Conservation (phyloP, 2,329 filamentous ascomycete genomes). For the Geosmithia putterillii region DNA sequence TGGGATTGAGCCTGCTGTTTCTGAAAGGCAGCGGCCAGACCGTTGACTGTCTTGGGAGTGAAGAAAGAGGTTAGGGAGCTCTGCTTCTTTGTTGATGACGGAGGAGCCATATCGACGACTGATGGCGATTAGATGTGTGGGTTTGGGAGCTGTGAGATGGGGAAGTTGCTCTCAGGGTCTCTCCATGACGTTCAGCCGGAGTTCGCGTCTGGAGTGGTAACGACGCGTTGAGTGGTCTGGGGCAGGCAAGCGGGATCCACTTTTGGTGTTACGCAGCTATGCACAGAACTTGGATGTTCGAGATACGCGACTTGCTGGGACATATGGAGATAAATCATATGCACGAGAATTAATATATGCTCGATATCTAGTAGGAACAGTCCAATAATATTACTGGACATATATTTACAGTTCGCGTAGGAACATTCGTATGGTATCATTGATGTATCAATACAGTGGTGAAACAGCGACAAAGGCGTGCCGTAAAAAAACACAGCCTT, state of each 20-base stretch:
- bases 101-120: constrained; percentile 17
- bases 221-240: constrained; percentile 4
- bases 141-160: neutral
- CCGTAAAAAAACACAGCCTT: neutral
- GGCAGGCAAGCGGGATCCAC: neutral
- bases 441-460: too few species aligned
- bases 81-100: constrained; percentile 53
- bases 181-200: neutral
- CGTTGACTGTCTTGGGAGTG: constrained; percentile 45
- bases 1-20: constrained; percentile 15
- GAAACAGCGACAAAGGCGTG: too few species aligned
- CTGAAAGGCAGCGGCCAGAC: constrained; percentile 21
- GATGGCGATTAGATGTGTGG: neutral
- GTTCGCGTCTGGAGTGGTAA: constrained; percentile 1
- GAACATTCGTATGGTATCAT: too few species aligned
- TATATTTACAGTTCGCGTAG: too few species aligned
- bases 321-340: too few species aligned
- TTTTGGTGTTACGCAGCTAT: neutral
- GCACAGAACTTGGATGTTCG: too few species aligned
- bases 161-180: neutral
- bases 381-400: too few species aligned
- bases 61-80: constrained; percentile 83
- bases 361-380: too few species aligned
- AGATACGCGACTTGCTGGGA: too few species aligned
- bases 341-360: too few species aligned